phyloP scores from a whole-genome alignment of 2,329 filamentous ascomycete species.

The Dendryphion nanum region DNA sequence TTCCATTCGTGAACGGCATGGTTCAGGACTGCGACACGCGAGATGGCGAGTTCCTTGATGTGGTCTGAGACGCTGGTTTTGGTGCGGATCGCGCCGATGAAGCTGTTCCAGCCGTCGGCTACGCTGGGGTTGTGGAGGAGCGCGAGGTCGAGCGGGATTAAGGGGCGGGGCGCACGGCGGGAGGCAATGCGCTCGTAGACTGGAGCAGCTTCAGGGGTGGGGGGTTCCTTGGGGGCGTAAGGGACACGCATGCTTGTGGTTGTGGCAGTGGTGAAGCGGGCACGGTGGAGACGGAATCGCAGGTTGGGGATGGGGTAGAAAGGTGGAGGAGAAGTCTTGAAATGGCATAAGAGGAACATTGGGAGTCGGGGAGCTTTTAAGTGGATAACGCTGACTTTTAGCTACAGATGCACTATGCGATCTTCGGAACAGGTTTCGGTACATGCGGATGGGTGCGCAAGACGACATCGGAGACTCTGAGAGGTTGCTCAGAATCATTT shows the following conservation, averaged over 20 bases:
- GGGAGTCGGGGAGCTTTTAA: slow-evolving; percentile 1
- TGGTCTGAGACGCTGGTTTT: slow-evolving; percentile 48
- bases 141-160: slow-evolving; percentile 57
- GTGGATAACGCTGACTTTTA: no score
- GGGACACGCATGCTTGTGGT: slow-evolving; percentile 52
- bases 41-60: slow-evolving; percentile 76
- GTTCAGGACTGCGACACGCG: slow-evolving; percentile 79
- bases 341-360: no score
- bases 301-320: slow-evolving; percentile 1
- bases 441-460: no score
- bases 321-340: no score
- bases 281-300: neutral
- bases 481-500: no score
- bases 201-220: slow-evolving; percentile 46
- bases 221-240: slow-evolving; percentile 52
- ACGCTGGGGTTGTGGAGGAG: slow-evolving; percentile 57
- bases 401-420: no score
- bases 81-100: slow-evolving; percentile 57
- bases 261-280: slow-evolving; percentile 6
- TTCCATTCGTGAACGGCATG: slow-evolving; percentile 83
- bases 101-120: slow-evolving; percentile 60
- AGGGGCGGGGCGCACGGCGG: slow-evolving; percentile 50
- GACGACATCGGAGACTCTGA: no score
- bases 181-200: slow-evolving; percentile 54
- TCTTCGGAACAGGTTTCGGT: slow-evolving; percentile 4